Evolutionary conservation across 805 yeast genomes (phyloP).

Genomic region (Sugiyamaella chiloensis): DNA sequence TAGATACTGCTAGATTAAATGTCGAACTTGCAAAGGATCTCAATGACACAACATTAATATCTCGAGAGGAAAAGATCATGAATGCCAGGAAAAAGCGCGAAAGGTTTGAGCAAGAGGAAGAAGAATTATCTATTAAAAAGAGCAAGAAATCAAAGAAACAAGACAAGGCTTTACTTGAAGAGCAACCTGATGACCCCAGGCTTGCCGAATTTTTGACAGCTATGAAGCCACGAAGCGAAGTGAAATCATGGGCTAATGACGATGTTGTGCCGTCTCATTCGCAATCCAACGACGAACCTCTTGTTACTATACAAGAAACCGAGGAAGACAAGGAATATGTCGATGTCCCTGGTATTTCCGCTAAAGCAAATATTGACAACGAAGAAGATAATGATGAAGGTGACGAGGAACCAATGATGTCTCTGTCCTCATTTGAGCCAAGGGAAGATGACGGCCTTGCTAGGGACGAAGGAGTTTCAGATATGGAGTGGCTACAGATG

Average conservation of each 20-base stretch:
- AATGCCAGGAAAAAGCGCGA: conserved; percentile 18
- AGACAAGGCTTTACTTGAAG: neutral
- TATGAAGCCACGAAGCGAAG: conserved; percentile 70
- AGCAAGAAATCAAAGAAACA: conserved; percentile 37
- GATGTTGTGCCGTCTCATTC: conserved; percentile 38
- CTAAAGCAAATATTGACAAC: conserved; percentile 17
- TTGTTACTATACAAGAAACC: conserved; percentile 36
- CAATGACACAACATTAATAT: conserved; percentile 67
- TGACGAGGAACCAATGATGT: conserved; percentile 28
- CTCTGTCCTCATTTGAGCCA: conserved; percentile 4
- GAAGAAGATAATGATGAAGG: conserved; percentile 45
- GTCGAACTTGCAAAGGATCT: conserved; percentile 83
- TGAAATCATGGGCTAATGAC: conserved; percentile 68
- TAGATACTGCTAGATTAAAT: conserved; percentile 75
- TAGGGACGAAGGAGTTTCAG: conserved; percentile 56
- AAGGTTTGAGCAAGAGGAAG: conserved; percentile 37
- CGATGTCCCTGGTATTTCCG: conserved; percentile 16
- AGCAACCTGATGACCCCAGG: conserved; percentile 39
- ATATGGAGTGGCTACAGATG: conserved; percentile 81
- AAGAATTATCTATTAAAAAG: conserved; percentile 24
- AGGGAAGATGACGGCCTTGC: conserved; percentile 35
- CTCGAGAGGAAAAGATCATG: conserved; percentile 19
- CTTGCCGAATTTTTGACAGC: conserved; percentile 78
- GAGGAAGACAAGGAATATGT: conserved; percentile 45
- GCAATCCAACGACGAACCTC: conserved; percentile 16